A percentile compares a stretch with the other conserved stretches of the same genome.
These are phyloP conservation scores for Ophiorrhiza pumila DNA, from an alignment of 257 asterid species.

Conservation along the genomic window DNA sequence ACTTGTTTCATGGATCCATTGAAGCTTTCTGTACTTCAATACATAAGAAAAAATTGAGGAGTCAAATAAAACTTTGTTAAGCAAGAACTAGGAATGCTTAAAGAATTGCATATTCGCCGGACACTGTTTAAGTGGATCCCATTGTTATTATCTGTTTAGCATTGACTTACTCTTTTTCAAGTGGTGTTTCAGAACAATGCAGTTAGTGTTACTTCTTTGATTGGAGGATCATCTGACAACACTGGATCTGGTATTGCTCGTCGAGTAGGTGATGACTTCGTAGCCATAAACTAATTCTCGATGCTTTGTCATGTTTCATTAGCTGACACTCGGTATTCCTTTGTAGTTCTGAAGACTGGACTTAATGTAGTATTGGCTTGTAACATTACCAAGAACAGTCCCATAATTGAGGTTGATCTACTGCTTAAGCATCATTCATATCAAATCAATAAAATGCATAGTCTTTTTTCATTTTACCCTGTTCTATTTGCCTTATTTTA, in stretches of 20 bases:
- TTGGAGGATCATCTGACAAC: conserved; percentile 85
- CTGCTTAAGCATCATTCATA: neutral
- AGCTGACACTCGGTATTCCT: conserved; percentile 25
- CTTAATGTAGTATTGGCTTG: conserved; percentile 74
- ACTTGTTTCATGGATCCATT: neutral
- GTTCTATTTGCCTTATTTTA: neutral
- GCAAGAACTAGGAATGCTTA: neutral
- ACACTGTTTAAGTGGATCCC: neutral
- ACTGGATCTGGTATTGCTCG: conserved; percentile 84
- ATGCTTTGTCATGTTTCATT: conserved; percentile 10
- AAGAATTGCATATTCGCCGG: neutral
- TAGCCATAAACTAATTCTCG: neutral
- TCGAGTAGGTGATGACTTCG: conserved; percentile 57
- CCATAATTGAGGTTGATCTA: conserved; percentile 77
- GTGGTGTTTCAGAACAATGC: conserved; percentile 52
- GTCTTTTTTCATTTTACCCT: neutral
- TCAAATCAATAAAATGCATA: neutral
- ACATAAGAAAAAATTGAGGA: neutral
- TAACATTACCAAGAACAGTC: conserved; percentile 77
- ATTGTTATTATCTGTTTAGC: neutral
- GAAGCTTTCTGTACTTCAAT: neutral
- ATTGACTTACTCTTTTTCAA: conserved; percentile 10
- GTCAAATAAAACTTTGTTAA: neutral
- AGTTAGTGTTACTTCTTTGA: conserved; percentile 58
- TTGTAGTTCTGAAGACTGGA: conserved; percentile 77